Base-by-base conservation (phyloP, 2,329 filamentous ascomycete genomes). In the Monilinia aucupariae region DNA sequence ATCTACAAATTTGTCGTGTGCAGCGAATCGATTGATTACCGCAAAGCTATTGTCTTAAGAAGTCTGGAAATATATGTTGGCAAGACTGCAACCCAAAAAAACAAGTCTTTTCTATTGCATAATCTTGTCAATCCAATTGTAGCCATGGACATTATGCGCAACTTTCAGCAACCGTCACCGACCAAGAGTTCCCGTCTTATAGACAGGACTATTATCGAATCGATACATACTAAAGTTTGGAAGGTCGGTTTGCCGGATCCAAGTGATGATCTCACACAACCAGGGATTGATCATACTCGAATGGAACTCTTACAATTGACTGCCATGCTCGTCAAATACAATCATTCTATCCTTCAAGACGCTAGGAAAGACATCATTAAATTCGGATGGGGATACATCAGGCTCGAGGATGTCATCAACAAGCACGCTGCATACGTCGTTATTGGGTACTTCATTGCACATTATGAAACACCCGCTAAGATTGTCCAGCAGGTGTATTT, bases 361-460 rank as follows among this genome's bases (percentile, higher is more conserved):
- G 88, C 91, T 2, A 87, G 96, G 45, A 99, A 99, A 76, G 94
- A 99, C 68, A 93, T 99, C 66, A 99, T 99, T 73, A 97, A 97
- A 76, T 99, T 97, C 76, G 92, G 92, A 3, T 99, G 94, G 94
- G 96, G 92, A 22, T 97, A 96, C 73, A 99, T 99, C 71, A 86
- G 91, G 30, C 83, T 99, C n/a, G 96, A 99, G 72, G 94, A 99
- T 75, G 90, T 96, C 63, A 96, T 99, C 79, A 99, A 97, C 80
- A 99, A 99, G 76, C 94, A 97, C 74, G 94, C 93, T 0, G 92
- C 94, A 3, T 99, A 99, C 71, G 93, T 97, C 6, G 86, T 99
- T 7, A 96, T 99, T 65, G 92, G 91, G 3, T 99, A 97, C 76
- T 99, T 99, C 78, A 97, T 99, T 70, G 91, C 91, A 0, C 90